Percentiles rank a stretch among this genome's conserved stretches.
Conservation (phyloP, 352 stramenopile genomes). For the Globisporangium irregulare region DNA sequence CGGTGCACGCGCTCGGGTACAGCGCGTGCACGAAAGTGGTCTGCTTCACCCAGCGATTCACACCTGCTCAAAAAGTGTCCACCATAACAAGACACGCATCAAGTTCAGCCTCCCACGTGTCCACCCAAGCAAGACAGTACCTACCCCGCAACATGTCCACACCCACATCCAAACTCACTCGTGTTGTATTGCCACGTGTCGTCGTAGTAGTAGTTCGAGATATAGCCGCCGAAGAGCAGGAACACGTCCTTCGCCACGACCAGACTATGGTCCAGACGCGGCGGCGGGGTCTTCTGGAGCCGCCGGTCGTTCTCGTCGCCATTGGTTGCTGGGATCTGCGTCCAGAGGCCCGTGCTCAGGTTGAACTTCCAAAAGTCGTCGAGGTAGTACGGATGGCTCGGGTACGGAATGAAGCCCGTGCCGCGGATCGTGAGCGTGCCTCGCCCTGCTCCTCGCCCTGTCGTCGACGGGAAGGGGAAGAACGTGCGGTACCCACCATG, state of each 20-base stretch:
- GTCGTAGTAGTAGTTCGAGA: constrained; percentile 92
- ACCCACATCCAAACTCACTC: constrained; percentile 32
- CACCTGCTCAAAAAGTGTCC: constrained; percentile 25
- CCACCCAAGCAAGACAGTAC: background rate
- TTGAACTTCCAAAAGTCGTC: constrained; percentile 95
- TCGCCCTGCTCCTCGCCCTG: constrained; percentile 69
- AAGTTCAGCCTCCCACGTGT: background rate
- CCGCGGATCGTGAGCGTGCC: constrained; percentile 48
- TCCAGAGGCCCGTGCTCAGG: constrained; percentile 80
- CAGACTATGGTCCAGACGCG: constrained; percentile 83
- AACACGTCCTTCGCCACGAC: constrained; percentile 77
- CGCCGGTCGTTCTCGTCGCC: constrained; percentile 15
- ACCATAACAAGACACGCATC: background rate
- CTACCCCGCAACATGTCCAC: background rate
- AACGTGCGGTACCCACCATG: constrained; percentile 94
- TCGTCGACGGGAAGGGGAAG: constrained; percentile 93
- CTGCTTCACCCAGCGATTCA: constrained; percentile 89
- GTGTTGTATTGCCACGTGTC: constrained; percentile 97
- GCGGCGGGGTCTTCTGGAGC: constrained; percentile 36
- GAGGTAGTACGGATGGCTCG: constrained; percentile 92
- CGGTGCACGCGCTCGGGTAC: constrained; percentile 89
- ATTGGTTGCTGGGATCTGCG: constrained; percentile 36
- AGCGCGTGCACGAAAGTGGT: constrained; percentile 87
- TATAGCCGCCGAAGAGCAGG: constrained; percentile 92
- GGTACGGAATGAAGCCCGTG: constrained; percentile 84